These are phyloP conservation scores for Pezicula neosporulosa DNA, from an alignment of 2,329 filamentous ascomycete genomes.

Conservation along the genomic window DNA sequence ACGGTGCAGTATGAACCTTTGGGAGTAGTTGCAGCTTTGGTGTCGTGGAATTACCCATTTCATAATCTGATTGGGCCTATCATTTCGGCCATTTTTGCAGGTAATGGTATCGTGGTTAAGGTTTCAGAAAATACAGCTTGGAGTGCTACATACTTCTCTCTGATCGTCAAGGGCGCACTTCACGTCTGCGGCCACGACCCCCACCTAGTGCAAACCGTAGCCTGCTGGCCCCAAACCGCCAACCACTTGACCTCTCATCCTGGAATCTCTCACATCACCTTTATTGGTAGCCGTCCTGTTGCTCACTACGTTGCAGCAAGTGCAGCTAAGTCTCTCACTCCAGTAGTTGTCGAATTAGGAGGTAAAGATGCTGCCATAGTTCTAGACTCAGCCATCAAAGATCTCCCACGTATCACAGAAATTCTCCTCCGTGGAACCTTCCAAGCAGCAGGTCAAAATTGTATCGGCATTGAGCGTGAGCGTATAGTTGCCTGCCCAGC, in stretches of 20 bases:
- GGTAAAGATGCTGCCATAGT: constrained; percentile 93
- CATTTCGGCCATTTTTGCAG: constrained; percentile 85
- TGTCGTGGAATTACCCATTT: constrained; percentile 97
- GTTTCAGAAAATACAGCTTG: constrained; percentile 94
- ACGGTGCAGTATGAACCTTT: constrained; percentile 87
- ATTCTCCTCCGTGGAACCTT: constrained; percentile 91
- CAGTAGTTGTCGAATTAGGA: constrained; percentile 85
- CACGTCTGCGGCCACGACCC: constrained; percentile 78
- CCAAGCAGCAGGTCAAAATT: constrained; percentile 95
- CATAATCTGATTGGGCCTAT: constrained; percentile 92
- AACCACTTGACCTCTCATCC: constrained; percentile 81
- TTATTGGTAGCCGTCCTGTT: constrained; percentile 86
- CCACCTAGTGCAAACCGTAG: constrained; percentile 76
- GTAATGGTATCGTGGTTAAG: constrained; percentile 91
- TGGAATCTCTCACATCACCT: constrained; percentile 83
- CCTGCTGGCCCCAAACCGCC: constrained; percentile 85
- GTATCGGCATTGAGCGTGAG: constrained; percentile 95
- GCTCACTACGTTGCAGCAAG: constrained; percentile 85
- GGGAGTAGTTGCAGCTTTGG: constrained; percentile 86
- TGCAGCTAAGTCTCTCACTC: constrained; percentile 81
- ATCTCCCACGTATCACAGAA: constrained; percentile 71
- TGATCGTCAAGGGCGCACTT: constrained; percentile 75
- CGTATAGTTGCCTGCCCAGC: constrained; percentile 77
- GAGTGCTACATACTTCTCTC: constrained; percentile 80
- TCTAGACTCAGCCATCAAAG: constrained; percentile 65